phyloP scores from a whole-genome alignment of 2,329 filamentous ascomycete species.

The Aspergillus sp. region DNA sequence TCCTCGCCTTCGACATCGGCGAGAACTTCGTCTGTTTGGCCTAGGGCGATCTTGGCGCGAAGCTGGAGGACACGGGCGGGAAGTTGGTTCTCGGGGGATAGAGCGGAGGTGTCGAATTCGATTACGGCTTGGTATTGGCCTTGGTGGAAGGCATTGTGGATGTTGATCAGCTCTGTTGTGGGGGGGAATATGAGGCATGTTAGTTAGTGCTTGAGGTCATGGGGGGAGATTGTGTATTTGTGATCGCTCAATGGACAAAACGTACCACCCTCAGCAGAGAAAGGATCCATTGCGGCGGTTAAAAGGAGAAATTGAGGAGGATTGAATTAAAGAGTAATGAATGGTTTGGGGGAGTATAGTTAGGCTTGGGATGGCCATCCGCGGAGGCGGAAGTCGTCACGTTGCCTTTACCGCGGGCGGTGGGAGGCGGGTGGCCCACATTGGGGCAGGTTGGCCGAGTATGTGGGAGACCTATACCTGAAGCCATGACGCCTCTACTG shows the following conservation, averaged over 20 bases:
- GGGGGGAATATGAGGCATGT: constrained; percentile 19
- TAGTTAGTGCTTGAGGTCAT: constrained; percentile 1
- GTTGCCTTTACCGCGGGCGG: constrained; percentile 23
- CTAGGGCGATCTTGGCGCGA: constrained; percentile 79
- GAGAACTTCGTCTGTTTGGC: constrained; percentile 72
- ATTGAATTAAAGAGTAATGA: background rate
- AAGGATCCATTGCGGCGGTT: constrained; percentile 58
- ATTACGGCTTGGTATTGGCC: constrained; percentile 85
- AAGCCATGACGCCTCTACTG: too few relatives aligned
- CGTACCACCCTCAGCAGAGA: constrained; percentile 63
- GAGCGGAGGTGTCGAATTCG: constrained; percentile 78
- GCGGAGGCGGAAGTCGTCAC: constrained; percentile 24
- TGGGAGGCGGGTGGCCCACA: constrained; percentile 18
- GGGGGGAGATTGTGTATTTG: background rate
- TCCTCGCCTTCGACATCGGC: constrained; percentile 65
- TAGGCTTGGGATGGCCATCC: background rate
- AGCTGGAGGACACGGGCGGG: constrained; percentile 76
- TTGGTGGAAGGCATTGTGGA: constrained; percentile 67
- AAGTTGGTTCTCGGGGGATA: constrained; percentile 76
- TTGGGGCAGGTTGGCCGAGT: constrained; percentile 16
- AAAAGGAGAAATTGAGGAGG: constrained; percentile 1
- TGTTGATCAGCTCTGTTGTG: constrained; percentile 63
- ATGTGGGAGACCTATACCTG: background rate
- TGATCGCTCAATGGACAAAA: background rate
- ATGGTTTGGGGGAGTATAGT: background rate